Evolutionary conservation across 768 basidiomycete species (phyloP).

Genomic region (Baorangia bicolor): DNA sequence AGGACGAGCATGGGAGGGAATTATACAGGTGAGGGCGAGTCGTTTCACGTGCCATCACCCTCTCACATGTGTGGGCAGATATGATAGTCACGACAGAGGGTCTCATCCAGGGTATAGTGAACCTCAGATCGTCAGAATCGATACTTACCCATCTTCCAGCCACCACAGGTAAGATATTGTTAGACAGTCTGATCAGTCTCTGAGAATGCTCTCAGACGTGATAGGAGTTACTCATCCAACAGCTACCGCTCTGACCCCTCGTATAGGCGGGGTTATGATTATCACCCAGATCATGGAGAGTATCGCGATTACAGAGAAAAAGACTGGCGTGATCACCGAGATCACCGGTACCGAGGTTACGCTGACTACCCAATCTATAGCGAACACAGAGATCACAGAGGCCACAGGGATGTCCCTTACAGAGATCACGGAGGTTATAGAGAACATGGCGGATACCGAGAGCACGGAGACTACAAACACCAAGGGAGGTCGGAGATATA

Average conservation of each 20-base stretch:
- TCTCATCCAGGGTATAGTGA: conserved; percentile 23
- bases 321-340: conserved; percentile 19
- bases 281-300: conserved; percentile 22
- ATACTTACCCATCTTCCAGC: conserved; percentile 19
- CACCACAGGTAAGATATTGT: conserved; percentile 19
- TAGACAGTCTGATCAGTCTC: not conserved
- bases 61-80: conserved; percentile 19
- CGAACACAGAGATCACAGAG: conserved; percentile 17
- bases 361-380: conserved; percentile 12
- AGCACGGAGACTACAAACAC: conserved; percentile 12
- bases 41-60: not conserved
- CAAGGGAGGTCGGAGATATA: conserved; percentile 14
- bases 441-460: conserved; percentile 16
- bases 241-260: conserved; percentile 25
- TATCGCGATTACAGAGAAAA: conserved; percentile 22
- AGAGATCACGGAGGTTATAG: conserved; percentile 10
- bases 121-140: conserved; percentile 27
- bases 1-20: conserved; percentile 58
- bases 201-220: conserved; percentile 18
- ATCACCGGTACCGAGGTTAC: conserved; percentile 21
- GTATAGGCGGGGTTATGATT: conserved; percentile 22
- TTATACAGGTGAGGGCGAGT: conserved; percentile 48
- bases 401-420: conserved; percentile 13
- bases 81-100: conserved; percentile 25
- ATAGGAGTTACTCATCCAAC: conserved; percentile 25